Base-by-base conservation (phyloP, 257 asterid genomes). In the Gentiana macrophylla region DNA sequence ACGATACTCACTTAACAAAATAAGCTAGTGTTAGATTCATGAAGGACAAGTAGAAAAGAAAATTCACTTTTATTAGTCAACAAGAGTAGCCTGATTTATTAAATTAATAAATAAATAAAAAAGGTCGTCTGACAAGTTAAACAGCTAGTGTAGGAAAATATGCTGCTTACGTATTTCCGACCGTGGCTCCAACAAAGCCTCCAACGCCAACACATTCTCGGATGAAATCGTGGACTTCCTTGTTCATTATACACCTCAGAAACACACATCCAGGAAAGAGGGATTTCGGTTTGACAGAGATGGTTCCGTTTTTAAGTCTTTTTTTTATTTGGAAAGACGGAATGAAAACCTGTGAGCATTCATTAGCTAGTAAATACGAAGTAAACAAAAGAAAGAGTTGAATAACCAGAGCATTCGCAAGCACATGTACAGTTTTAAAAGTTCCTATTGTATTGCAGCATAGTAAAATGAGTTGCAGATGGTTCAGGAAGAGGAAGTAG, bases 141-240 rank as follows among this genome's bases (percentile, higher is more conserved):
- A 7, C 13, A 52, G 24, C 12, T 41, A 45, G 35, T 12, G 4
- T 37, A 74, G 48, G 60, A 59, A 41, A 5, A 70, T 60, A 73
- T 47, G 50, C 54, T 51, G 73, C 95, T 91, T 87, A 91, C 93
- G 77, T 81, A 79, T 92, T 92, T 77, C 98, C 97, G 53, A 88
- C 98, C 93, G 72, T 88, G 79, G 95, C 80, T 77, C 98, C 98
- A 70, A 92, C 50, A 70, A 92, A 87, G 55, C 97, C 97, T 55
- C 97, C 85, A 61, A 85, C 75, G 12, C 96, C 95, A 1, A 74
- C 79, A 70, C 83, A 83, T 66, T 92, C 98, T 74, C 94, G 67
- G 41, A 92, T 69, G 70, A 80, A 84, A 64, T 87, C 95, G 32
- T 92, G 97, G 9, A 92, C 52, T 52, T 92, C 98, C 79, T 74